These are phyloP conservation scores for Fraxinus platypoda DNA, from an alignment of 305 asterid genomes.

Conservation along the genomic window DNA sequence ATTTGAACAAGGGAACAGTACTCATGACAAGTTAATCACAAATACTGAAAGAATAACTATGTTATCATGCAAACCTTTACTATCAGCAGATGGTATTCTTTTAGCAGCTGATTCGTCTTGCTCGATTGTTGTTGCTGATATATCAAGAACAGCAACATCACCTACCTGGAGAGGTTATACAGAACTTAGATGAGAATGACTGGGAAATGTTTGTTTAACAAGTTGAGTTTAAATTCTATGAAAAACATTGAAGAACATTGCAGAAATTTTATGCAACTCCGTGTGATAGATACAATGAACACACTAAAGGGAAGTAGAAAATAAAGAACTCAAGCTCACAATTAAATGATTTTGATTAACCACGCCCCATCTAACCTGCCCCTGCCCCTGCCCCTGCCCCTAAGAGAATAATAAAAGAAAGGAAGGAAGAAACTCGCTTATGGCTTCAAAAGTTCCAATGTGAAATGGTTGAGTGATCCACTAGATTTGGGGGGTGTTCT, in stretches of 20 bases:
- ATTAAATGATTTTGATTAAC: background rate
- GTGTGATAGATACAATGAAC: background rate
- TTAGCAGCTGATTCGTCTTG: slow-evolving; percentile 61
- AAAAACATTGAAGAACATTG: slow-evolving; percentile 1
- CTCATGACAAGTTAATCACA: slow-evolving; percentile 1
- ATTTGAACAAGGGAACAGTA: slow-evolving; percentile 6
- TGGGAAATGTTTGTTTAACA: background rate
- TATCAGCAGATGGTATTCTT: slow-evolving; percentile 90
- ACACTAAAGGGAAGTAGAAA: background rate
- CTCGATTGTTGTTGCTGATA: slow-evolving; percentile 79
- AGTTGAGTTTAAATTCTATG: background rate
- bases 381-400: background rate
- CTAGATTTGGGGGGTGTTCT: slow-evolving; percentile 2
- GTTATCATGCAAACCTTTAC: slow-evolving; percentile 56
- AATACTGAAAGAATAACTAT: slow-evolving; percentile 5
- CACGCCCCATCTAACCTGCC: background rate
- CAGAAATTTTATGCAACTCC: slow-evolving; percentile 6
- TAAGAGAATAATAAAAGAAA: background rate
- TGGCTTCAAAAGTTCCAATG: background rate
- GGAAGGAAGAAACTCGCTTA: background rate
- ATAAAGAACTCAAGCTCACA: background rate
- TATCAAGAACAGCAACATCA: slow-evolving; percentile 87
- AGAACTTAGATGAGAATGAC: background rate
- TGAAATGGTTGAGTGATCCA: background rate
- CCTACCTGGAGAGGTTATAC: slow-evolving; percentile 56